Evolutionary conservation across 441 rosid genomes (phyloP), one percentile per base, ranked within the genome.

Genomic region (Corymbia calophylla): DNA sequence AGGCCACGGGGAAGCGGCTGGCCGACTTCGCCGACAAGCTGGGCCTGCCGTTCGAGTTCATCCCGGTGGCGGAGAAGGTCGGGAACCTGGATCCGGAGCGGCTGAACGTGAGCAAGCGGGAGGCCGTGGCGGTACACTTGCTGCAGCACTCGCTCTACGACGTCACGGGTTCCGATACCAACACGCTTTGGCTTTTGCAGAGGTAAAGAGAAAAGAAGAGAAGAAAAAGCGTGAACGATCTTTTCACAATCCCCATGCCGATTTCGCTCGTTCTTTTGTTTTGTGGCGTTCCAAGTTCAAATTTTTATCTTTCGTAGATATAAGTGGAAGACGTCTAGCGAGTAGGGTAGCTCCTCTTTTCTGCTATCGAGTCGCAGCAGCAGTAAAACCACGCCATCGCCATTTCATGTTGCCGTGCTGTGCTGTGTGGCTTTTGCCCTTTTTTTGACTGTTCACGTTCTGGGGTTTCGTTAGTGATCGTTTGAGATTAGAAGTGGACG

Each of bases 101-200:
- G 89, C 95, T 98, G 21, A 95, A 94, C 68, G 93, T 97, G 53
- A 94, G 95, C 90, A 96, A 95, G 93, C 94, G 96, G 90, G 99
- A 98, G 92, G 99, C 99, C 49, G 95, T 98, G 11, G 99, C 99
- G 58, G 99, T 98, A 62, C 99, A 98, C 89, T 95, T 99, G 99
- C 92, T 98, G 92, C 99, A 98, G 87, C 99, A 97, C 92, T 98
- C 99, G 17, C 98, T 98, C 47, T 98, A 98, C 93, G 99, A 97
- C 87, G 97, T 98, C 77, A 96, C 99, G 55, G 99, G 99, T 88
- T 97, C 99, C 84, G 99, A 98, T 91, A 77, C 97, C 88, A 96
- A 95, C 73, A 95, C 96, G 6, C 97, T 98, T 31, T 95, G 97
- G 95, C 93, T 98, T 60, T 90, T 98, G 92, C 98, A 97, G 90